Percentiles rank a stretch among this genome's conserved stretches.
Evolutionary conservation across 495 filamentous ascomycete genomes (phyloP).

Genomic region (Alectoria sarmentosa): DNA sequence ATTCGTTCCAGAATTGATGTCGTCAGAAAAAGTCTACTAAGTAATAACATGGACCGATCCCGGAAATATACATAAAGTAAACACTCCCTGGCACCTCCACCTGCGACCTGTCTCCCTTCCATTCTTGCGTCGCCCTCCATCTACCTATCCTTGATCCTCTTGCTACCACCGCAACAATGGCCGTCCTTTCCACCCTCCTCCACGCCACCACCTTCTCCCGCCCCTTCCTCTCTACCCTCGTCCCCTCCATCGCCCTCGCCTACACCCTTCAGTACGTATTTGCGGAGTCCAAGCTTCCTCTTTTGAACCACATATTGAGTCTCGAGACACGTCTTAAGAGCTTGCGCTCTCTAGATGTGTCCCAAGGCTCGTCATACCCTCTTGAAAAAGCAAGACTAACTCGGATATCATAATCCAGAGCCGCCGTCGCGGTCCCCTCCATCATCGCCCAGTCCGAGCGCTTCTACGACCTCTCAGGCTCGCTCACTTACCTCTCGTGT

Average conservation of each 20-base stretch:
- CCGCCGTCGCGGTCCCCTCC: constrained; percentile 51
- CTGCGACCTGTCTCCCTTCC: neutral
- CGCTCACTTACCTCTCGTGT: constrained; percentile 53
- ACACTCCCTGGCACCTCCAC: neutral
- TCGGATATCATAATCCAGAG: constrained; percentile 3
- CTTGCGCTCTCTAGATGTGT: no score
- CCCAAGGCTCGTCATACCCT: no score
- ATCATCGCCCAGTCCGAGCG: constrained; percentile 49
- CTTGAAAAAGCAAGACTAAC: no score
- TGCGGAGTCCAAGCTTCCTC: no score
- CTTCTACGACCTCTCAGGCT: constrained; percentile 60
- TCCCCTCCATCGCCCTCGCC: constrained; percentile 49
- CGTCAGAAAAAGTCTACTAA: neutral
- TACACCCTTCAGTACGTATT: constrained; percentile 23
- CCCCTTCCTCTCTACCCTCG: constrained; percentile 52
- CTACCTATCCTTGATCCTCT: neutral
- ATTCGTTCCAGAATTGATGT: neutral
- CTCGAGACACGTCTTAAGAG: no score
- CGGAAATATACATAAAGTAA: constrained; percentile 14
- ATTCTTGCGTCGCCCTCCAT: no score
- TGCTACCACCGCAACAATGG: constrained; percentile 30
- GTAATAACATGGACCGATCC: neutral
- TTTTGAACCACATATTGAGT: no score
- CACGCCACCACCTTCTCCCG: constrained; percentile 48
- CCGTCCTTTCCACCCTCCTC: constrained; percentile 45